A percentile compares a stretch with the other conserved stretches of the same genome.
Conservation (phyloP, 257 asterid genomes). For the Ilex aquifolium region DNA sequence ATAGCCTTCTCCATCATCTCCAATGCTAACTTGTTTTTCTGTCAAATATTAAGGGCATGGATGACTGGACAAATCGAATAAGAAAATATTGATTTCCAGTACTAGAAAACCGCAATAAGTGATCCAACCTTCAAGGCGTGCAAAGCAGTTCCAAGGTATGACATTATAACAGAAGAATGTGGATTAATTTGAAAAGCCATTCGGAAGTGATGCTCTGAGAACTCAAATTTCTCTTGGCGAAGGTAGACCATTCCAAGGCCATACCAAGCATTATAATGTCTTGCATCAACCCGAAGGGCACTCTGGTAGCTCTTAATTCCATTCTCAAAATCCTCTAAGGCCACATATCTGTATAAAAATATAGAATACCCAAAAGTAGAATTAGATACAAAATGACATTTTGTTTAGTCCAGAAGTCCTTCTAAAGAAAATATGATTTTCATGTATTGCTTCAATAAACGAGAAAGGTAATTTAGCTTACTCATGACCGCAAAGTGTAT, state of each 20-base stretch:
- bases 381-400: too few species aligned
- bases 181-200: constrained; percentile 86
- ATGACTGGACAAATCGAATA: background rate
- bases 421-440: too few species aligned
- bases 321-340: constrained; percentile 88
- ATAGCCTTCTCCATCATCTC: constrained; percentile 89
- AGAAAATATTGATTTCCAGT: background rate
- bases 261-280: constrained; percentile 98
- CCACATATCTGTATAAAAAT: constrained; percentile 56
- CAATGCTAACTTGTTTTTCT: constrained; percentile 77
- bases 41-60: constrained; percentile 18
- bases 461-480: constrained; percentile 27
- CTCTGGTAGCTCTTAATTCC: constrained; percentile 78
- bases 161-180: constrained; percentile 87
- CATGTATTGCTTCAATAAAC: background rate
- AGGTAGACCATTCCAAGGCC: constrained; percentile 97
- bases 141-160: constrained; percentile 86
- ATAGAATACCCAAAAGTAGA: background rate
- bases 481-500: constrained; percentile 96
- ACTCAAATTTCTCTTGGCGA: constrained; percentile 86
- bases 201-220: constrained; percentile 90
- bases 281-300: constrained; percentile 75
- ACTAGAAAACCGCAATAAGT: background rate
- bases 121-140: constrained; percentile 72
- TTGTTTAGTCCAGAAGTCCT: too few species aligned